phyloP scores from a whole-genome alignment of 371 early-diverging fungal species.

The Lichtheimia ornata region DNA sequence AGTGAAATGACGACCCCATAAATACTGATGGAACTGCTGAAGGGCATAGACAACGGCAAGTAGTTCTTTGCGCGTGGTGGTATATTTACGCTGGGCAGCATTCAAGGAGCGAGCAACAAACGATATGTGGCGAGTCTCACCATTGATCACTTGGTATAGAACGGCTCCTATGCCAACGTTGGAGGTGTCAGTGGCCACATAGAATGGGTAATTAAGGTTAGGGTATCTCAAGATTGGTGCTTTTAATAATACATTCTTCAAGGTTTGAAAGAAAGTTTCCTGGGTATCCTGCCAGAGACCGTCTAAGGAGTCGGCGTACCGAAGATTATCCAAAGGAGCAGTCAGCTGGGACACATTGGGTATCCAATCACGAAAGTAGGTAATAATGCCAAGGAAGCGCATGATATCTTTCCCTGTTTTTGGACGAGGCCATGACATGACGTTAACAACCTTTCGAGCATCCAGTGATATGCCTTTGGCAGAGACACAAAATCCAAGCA shows the following conservation, averaged over 20 bases:
- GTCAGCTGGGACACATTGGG: slow-evolving; percentile 10
- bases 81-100: slow-evolving; percentile 10
- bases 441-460: slow-evolving; percentile 15
- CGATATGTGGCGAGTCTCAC: neutral
- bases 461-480: slow-evolving; percentile 12
- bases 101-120: slow-evolving; percentile 2
- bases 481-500: slow-evolving; percentile 22
- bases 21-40: slow-evolving; percentile 23
- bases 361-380: slow-evolving; percentile 26
- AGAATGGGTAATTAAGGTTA: slow-evolving; percentile 27
- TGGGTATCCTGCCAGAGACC: slow-evolving; percentile 1
- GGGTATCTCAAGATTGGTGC: slow-evolving; percentile 18
- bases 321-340: slow-evolving; percentile 22
- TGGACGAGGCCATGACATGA: slow-evolving; percentile 14
- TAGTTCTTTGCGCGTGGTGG: slow-evolving; percentile 7
- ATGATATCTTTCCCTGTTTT: slow-evolving; percentile 12
- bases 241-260: slow-evolving; percentile 6
- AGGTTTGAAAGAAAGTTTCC: slow-evolving; percentile 4
- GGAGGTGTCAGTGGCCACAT: slow-evolving; percentile 43
- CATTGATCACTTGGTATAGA: slow-evolving; percentile 19
- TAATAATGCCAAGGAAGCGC: slow-evolving; percentile 21
- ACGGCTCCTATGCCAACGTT: slow-evolving; percentile 3
- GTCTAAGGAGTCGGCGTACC: neutral
- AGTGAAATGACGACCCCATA: slow-evolving; percentile 25
- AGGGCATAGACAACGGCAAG: slow-evolving; percentile 16